A percentile compares a stretch with the other conserved stretches of the same genome.
phyloP scores from a whole-genome alignment of 2,329 filamentous ascomycete genomes.

The Penicillium palitans region DNA sequence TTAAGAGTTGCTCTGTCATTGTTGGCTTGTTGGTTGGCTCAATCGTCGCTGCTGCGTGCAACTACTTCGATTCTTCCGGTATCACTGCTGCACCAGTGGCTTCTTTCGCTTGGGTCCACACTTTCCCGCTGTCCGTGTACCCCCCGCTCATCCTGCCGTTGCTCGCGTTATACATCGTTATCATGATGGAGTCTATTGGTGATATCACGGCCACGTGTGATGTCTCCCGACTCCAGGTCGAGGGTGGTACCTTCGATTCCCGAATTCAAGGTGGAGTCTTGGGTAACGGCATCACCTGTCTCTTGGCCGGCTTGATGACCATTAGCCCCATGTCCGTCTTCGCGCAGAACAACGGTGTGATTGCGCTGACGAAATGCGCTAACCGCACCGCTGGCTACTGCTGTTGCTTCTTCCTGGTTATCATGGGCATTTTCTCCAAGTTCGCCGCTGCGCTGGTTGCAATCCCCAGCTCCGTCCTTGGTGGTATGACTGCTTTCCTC shows the following conservation, averaged over 20 bases:
- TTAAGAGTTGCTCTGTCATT: conserved; percentile 68
- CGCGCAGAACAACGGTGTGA: conserved; percentile 70
- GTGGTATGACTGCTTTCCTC: conserved; percentile 62
- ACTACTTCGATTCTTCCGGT: conserved; percentile 61
- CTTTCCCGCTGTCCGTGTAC: conserved; percentile 66
- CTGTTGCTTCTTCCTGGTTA: conserved; percentile 63
- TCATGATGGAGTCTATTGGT: conserved; percentile 67
- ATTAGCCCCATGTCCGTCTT: conserved; percentile 69
- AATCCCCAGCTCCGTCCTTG: conserved; percentile 56
- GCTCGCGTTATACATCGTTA: conserved; percentile 59
- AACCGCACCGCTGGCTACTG: conserved; percentile 68
- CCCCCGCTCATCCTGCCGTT: conserved; percentile 66
- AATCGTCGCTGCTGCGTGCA: conserved; percentile 65
- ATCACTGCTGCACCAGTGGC: conserved; percentile 63
- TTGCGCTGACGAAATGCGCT: conserved; percentile 66
- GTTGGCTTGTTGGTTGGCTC: conserved; percentile 66
- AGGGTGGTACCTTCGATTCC: conserved; percentile 65
- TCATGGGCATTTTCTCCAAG: conserved; percentile 71
- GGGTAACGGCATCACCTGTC: conserved; percentile 65
- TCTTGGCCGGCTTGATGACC: conserved; percentile 63
- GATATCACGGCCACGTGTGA: conserved; percentile 70
- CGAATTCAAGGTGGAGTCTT: conserved; percentile 69
- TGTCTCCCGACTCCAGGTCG: conserved; percentile 63
- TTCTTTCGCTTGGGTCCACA: conserved; percentile 71
- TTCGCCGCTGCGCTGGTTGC: conserved; percentile 68